A percentile compares a stretch with the other conserved stretches of the same genome.
These are phyloP conservation scores for Neofusicoccum sp. DNA, from an alignment of 2,329 filamentous ascomycete genomes.

Conservation along the genomic window DNA sequence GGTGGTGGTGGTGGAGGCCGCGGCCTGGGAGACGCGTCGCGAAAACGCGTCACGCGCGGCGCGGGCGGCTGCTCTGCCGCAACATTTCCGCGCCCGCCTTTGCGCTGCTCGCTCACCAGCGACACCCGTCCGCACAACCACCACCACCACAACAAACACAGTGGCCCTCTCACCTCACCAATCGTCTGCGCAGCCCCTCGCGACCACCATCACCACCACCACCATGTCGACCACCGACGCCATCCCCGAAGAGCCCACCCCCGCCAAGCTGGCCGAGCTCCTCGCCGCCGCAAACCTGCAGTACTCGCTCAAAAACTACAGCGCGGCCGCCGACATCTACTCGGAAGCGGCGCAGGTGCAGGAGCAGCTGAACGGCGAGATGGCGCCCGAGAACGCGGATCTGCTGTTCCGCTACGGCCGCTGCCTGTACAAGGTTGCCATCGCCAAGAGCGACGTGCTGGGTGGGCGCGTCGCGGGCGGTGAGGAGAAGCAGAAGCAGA, in stretches of 20 bases:
- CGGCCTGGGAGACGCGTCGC: slow-evolving; percentile 15
- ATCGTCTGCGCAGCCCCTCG: not conserved
- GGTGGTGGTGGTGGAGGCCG: not conserved
- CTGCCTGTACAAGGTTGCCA: slow-evolving; percentile 88
- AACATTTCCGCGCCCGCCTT: slow-evolving; percentile 7
- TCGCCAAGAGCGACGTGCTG: slow-evolving; percentile 90
- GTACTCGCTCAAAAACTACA: slow-evolving; percentile 86
- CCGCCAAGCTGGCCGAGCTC: slow-evolving; percentile 73
- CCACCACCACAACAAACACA: not conserved
- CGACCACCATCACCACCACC: not conserved
- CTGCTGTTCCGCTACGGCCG: slow-evolving; percentile 93
- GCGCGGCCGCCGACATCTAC: slow-evolving; percentile 80
- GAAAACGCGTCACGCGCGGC: slow-evolving; percentile 13
- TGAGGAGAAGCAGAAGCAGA: slow-evolving; percentile 52
- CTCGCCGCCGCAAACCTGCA: slow-evolving; percentile 77
- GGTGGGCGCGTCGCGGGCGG: slow-evolving; percentile 71
- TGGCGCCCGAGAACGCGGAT: slow-evolving; percentile 86
- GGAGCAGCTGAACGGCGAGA: slow-evolving; percentile 85
- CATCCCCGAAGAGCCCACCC: slow-evolving; percentile 32
- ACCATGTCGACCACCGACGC: slow-evolving; percentile 16
- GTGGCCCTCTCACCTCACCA: not conserved
- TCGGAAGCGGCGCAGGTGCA: slow-evolving; percentile 82
- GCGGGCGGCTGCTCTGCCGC: not conserved
- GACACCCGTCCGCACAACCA: not conserved
- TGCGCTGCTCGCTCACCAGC: not conserved